phyloP scores from a whole-genome alignment of 495 filamentous ascomycete genomes.

The Rhypophila decipiens region DNA sequence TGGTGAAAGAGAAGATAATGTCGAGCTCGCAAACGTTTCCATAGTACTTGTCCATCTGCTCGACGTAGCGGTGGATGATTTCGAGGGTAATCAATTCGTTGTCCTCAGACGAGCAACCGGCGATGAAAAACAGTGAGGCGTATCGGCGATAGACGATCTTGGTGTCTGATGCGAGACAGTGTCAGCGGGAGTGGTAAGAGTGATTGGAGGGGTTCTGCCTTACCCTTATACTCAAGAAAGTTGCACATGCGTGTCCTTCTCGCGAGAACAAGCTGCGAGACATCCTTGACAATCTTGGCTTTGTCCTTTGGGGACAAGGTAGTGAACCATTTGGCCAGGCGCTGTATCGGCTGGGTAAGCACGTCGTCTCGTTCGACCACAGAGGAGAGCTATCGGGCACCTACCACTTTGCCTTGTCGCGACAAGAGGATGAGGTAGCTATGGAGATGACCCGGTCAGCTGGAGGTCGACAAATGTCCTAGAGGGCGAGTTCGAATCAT shows the following conservation, averaged over 20 bases:
- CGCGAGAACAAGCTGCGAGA: constrained; percentile 94
- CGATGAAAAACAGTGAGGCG: constrained; percentile 98
- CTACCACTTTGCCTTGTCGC: constrained; percentile 96
- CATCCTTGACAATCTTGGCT: constrained; percentile 99
- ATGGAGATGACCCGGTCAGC: constrained; percentile 14
- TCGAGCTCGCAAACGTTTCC: constrained; percentile 99
- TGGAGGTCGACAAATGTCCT: neutral
- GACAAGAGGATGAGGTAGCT: constrained; percentile 98
- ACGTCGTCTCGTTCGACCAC: constrained; percentile 18
- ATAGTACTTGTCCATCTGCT: constrained; percentile 99
- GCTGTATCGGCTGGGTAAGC: constrained; percentile 49
- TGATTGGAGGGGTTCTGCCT: too few species aligned
- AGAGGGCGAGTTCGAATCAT: constrained; percentile 8
- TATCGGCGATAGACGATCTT: constrained; percentile 99
- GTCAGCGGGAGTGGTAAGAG: constrained; percentile 4
- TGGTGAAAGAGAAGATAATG: constrained; percentile 87
- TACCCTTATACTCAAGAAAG: constrained; percentile 98
- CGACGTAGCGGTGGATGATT: constrained; percentile 96
- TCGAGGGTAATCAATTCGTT: constrained; percentile 98
- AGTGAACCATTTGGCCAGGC: constrained; percentile 99
- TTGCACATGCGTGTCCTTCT: constrained; percentile 98
- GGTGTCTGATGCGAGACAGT: constrained; percentile 56
- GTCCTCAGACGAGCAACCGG: constrained; percentile 87
- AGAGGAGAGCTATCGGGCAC: constrained; percentile 41
- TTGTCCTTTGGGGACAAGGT: constrained; percentile 97